phyloP scores from a whole-genome alignment of 2,329 filamentous ascomycete genomes.

The Xylaria sp. region DNA sequence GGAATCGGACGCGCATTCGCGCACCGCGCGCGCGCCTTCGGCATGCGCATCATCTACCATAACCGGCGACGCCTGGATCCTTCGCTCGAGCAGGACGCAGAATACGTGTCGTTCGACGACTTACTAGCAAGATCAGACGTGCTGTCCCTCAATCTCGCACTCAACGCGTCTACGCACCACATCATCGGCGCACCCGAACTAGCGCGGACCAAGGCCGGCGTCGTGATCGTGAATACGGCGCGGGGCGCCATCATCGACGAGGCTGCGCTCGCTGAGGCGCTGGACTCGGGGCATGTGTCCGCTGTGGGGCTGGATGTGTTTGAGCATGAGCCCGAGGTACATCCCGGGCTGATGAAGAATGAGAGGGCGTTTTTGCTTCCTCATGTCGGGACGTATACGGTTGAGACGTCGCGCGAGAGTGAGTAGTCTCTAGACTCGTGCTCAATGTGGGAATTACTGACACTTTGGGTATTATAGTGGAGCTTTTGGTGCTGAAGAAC shows the following conservation, averaged over 20 bases:
- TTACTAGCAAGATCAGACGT: slow-evolving; percentile 65
- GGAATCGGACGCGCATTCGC: slow-evolving; percentile 64
- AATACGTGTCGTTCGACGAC: slow-evolving; percentile 67
- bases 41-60: slow-evolving; percentile 69
- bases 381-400: slow-evolving; percentile 74
- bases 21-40: slow-evolving; percentile 62
- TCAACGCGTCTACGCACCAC: slow-evolving; percentile 62
- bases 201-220: slow-evolving; percentile 64
- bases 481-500: slow-evolving; percentile 60
- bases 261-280: slow-evolving; percentile 62
- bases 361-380: slow-evolving; percentile 71
- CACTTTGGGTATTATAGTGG: slow-evolving; percentile 43
- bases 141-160: slow-evolving; percentile 63
- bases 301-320: slow-evolving; percentile 68
- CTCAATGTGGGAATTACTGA: not conserved
- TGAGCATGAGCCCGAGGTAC: slow-evolving; percentile 68
- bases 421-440: not conserved
- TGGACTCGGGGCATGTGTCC: slow-evolving; percentile 65
- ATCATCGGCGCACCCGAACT: slow-evolving; percentile 64
- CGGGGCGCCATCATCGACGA: slow-evolving; percentile 68
- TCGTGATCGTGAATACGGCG: slow-evolving; percentile 68
- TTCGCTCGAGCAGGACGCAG: slow-evolving; percentile 54
- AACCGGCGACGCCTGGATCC: slow-evolving; percentile 56
- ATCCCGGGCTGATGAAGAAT: slow-evolving; percentile 69
- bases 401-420: slow-evolving; percentile 58